Evolutionary conservation across 2,329 filamentous ascomycete genomes (phyloP).

Genomic region (Colletotrichum zoysiae): DNA sequence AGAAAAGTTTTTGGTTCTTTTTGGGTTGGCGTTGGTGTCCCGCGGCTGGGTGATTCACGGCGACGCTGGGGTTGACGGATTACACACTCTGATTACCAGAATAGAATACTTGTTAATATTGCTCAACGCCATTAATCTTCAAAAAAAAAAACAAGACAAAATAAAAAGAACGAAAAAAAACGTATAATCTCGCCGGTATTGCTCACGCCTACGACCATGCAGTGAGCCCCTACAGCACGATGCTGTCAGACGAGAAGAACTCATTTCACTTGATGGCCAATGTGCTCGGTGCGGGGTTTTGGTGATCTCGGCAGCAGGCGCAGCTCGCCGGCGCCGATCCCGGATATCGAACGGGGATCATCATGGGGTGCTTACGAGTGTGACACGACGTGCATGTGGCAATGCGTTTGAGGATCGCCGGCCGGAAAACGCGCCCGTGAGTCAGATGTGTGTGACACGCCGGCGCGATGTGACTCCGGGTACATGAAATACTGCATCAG

Average conservation of each 20-base stretch:
- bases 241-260: background rate
- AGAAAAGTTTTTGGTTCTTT: slow-evolving; percentile 18
- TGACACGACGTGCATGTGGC: slow-evolving; percentile 19
- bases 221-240: too few species aligned
- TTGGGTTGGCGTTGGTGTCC: background rate
- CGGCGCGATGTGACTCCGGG: background rate
- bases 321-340: slow-evolving; percentile 6
- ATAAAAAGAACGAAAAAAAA: too few species aligned
- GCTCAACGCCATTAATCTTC: too few species aligned
- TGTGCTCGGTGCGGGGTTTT: slow-evolving; percentile 12
- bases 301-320: slow-evolving; percentile 7
- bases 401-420: background rate
- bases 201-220: background rate
- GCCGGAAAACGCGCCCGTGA: background rate
- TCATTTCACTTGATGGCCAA: background rate
- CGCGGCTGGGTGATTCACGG: background rate
- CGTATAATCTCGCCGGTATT: background rate
- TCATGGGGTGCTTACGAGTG: slow-evolving; percentile 8
- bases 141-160: too few species aligned
- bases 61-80: background rate
- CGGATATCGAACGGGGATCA: slow-evolving; percentile 16
- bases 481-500: background rate
- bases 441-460: slow-evolving; percentile 1
- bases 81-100: too few species aligned
- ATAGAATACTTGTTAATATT: background rate